Base-by-base conservation (phyloP, 2,329 filamentous ascomycete species). In the Neonectria sp. region DNA sequence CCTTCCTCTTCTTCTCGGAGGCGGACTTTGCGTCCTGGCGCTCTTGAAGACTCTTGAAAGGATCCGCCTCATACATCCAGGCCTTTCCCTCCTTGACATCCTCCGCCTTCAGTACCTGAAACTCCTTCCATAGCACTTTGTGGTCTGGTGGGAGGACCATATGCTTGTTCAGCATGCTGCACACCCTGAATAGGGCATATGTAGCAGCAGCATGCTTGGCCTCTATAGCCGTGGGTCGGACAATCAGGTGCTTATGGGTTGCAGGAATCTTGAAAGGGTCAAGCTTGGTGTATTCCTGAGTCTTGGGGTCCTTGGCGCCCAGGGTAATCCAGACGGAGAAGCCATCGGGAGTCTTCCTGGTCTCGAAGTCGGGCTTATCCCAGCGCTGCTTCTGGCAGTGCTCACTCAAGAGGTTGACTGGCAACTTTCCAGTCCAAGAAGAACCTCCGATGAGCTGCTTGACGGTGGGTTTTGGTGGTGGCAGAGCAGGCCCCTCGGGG, bases 341-440 rank as follows among this genome's bases (percentile, higher is more conserved):
- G 27, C 93, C 94, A 60, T 93, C 92, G 13, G 88, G 84, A 29
- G 89, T 89, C 86, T 92, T 94, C 71, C 86, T 88, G 86, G 94
- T 94, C 71, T 92, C 92, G 80, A 97, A 99, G 70, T 97, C 95
- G 2, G 95, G 95, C 79, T 92, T 95, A 72, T 94, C 93, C 96
- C 96, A 99, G 79, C 94, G 94, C 80, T 97, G 93, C 81, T 95
- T 97, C 82, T 97, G 95, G 76, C 95, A 98, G 82, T 97, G 93
- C 85, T 98, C 96, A 40, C 93, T 94, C 70, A 98, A 89, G 75
- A 98, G 87, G 78, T 97, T 98, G 71, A 98, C 93, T 1, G 96
- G 96, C 35, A 99, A 85, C 80, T 99, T 99, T 46, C 96, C 96
- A 0, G 96, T 99, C 96, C 96, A 99, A 73, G 95, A 98, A 65